Conservation (phyloP, 2,329 filamentous ascomycete genomes). For the Xylariomycetidae sp. region DNA sequence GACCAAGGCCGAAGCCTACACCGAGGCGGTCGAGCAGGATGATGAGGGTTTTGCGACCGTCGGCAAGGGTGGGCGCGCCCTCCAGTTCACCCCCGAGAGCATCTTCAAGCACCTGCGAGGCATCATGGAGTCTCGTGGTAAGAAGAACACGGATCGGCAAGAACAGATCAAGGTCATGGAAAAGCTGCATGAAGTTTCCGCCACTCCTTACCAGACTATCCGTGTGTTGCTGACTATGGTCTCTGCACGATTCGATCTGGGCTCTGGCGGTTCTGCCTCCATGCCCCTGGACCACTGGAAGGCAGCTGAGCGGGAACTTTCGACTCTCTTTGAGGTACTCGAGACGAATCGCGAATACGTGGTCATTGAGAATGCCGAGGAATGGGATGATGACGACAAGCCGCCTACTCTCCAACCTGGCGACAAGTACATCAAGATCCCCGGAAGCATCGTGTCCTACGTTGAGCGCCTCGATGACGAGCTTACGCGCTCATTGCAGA, state of each 20-base stretch:
- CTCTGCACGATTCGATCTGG: conserved; percentile 90
- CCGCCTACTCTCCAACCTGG: conserved; percentile 65
- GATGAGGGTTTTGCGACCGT: conserved; percentile 88
- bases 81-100: conserved; percentile 92
- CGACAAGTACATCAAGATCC: conserved; percentile 81
- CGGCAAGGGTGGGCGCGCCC: conserved; percentile 78
- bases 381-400: conserved; percentile 99
- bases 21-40: conserved; percentile 52
- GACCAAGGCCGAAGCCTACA: conserved; percentile 42
- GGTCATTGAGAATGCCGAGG: conserved; percentile 86
- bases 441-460: conserved; percentile 90
- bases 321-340: conserved; percentile 68
- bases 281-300: conserved; percentile 99
- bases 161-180: conserved; percentile 99
- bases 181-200: conserved; percentile 83
- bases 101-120: conserved; percentile 94
- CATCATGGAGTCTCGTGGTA: conserved; percentile 92
- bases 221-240: conserved; percentile 87
- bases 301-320: conserved; percentile 80
- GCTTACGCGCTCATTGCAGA: conserved; percentile 92
- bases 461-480: conserved; percentile 95
- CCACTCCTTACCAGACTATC: conserved; percentile 88
- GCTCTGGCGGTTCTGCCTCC: conserved; percentile 65
- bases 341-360: conserved; percentile 75
- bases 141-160: conserved; percentile 94